Conservation (phyloP, 805 yeast species). For the Scheffersomyces lignosus region DNA sequence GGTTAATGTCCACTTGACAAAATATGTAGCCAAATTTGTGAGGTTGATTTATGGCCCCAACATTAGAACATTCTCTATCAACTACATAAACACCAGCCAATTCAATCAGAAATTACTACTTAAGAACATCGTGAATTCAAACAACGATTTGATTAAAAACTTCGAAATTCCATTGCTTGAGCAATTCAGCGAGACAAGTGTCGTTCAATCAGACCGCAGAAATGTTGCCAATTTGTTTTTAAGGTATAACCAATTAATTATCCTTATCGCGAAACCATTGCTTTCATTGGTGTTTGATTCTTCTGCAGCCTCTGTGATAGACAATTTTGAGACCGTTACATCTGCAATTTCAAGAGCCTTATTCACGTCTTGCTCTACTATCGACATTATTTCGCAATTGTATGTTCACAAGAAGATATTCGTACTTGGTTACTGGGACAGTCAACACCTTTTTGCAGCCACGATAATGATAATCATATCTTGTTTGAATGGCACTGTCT, state of each 20-base stretch:
- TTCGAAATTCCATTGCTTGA: slow-evolving; percentile 32
- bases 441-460: slow-evolving; percentile 38
- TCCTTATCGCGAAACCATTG: slow-evolving; percentile 34
- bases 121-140: slow-evolving; percentile 27
- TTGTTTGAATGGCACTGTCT: slow-evolving; percentile 17
- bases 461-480: slow-evolving; percentile 29
- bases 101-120: slow-evolving; percentile 37
- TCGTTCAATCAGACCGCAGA: slow-evolving; percentile 23
- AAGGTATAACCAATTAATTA: slow-evolving; percentile 35
- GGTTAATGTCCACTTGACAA: slow-evolving; percentile 39
- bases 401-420: slow-evolving; percentile 29
- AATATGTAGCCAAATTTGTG: slow-evolving; percentile 36
- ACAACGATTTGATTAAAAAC: slow-evolving; percentile 27
- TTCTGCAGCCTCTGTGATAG: slow-evolving; percentile 19
- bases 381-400: slow-evolving; percentile 29
- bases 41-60: slow-evolving; percentile 41
- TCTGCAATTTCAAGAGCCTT: slow-evolving; percentile 28
- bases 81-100: slow-evolving; percentile 41
- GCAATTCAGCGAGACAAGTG: slow-evolving; percentile 18
- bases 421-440: slow-evolving; percentile 40
- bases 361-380: slow-evolving; percentile 27
- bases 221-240: slow-evolving; percentile 34
- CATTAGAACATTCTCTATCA: slow-evolving; percentile 37
- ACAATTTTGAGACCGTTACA: slow-evolving; percentile 22
- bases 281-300: slow-evolving; percentile 30